A percentile compares a stretch with the other conserved stretches of the same genome.
Evolutionary conservation across 495 filamentous ascomycete genomes (phyloP).

Genomic region (Beverwykella pulmonaria): DNA sequence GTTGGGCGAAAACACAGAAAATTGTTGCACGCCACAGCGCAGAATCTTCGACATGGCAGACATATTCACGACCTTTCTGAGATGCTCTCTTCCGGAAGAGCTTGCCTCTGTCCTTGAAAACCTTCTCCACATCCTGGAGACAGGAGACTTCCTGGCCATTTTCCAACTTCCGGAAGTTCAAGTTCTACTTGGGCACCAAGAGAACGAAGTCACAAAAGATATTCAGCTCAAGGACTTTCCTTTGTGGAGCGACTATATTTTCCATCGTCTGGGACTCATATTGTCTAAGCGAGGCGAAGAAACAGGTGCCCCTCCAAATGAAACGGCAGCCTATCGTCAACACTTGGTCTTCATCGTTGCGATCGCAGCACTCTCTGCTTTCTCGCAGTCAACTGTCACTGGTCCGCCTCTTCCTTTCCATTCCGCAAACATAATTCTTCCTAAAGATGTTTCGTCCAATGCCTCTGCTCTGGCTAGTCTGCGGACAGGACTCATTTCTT

Average conservation of each 20-base stretch:
- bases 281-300: slow-evolving; percentile 30
- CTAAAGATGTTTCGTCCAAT: slow-evolving; percentile 41
- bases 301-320: background rate
- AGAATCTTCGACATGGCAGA: slow-evolving; percentile 40
- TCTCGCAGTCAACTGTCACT: slow-evolving; percentile 89
- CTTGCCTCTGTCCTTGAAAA: slow-evolving; percentile 36
- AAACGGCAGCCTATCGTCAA: slow-evolving; percentile 41
- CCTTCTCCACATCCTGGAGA: slow-evolving; percentile 32
- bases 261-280: slow-evolving; percentile 43
- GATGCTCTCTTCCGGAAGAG: slow-evolving; percentile 42
- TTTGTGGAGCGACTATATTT: slow-evolving; percentile 46
- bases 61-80: slow-evolving; percentile 38
- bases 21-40: background rate
- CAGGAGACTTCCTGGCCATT: slow-evolving; percentile 31
- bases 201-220: slow-evolving; percentile 27
- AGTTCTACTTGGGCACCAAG: slow-evolving; percentile 40
- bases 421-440: slow-evolving; percentile 59
- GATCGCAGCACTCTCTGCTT: slow-evolving; percentile 74
- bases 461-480: slow-evolving; percentile 43
- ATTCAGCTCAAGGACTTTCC: slow-evolving; percentile 36
- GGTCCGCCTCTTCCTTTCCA: slow-evolving; percentile 72
- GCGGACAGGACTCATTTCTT: slow-evolving; percentile 58
- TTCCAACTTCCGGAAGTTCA: slow-evolving; percentile 39
- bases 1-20: slow-evolving; percentile 3
- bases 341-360: slow-evolving; percentile 60